These are phyloP conservation scores for Coemansia sp. DNA, from an alignment of 192 early-diverging fungal genomes.

Conservation along the genomic window DNA sequence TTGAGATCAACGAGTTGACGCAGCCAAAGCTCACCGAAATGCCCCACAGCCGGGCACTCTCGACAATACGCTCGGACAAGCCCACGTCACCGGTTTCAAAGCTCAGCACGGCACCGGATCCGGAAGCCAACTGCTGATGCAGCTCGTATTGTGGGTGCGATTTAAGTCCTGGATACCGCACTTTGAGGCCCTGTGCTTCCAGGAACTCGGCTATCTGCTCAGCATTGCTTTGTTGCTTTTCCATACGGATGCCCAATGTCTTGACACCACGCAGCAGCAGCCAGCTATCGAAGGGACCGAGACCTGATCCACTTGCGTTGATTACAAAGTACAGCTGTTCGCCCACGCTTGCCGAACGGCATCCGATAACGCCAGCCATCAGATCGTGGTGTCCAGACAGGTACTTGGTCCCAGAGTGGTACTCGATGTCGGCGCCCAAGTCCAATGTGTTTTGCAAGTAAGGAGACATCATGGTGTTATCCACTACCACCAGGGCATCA, in stretches of 20 bases:
- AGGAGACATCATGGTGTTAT: slow-evolving; percentile 99
- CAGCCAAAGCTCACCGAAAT: slow-evolving; percentile 98
- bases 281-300: slow-evolving; percentile 92
- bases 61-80: slow-evolving; percentile 76
- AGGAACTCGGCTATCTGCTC: slow-evolving; percentile 77
- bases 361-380: slow-evolving; percentile 96
- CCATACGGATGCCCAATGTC: slow-evolving; percentile 94
- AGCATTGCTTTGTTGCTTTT: slow-evolving; percentile 86
- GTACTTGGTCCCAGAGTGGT: slow-evolving; percentile 98
- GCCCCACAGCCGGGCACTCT: slow-evolving; percentile 77
- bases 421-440: slow-evolving; percentile 89
- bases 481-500: slow-evolving; percentile 84
- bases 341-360: slow-evolving; percentile 65
- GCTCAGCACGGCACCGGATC: slow-evolving; percentile 91
- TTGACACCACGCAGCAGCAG: slow-evolving; percentile 91
- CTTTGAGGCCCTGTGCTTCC: slow-evolving; percentile 75
- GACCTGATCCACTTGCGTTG: slow-evolving; percentile 88
- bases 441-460: slow-evolving; percentile 85
- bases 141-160: slow-evolving; percentile 83
- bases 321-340: slow-evolving; percentile 91
- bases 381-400: slow-evolving; percentile 96
- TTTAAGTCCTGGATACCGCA: slow-evolving; percentile 83
- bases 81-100: slow-evolving; percentile 89
- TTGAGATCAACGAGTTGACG: slow-evolving; percentile 95
- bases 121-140: slow-evolving; percentile 72